Base-by-base conservation (phyloP, 2,329 filamentous ascomycete genomes). In the Penicillium oxalicum region DNA sequence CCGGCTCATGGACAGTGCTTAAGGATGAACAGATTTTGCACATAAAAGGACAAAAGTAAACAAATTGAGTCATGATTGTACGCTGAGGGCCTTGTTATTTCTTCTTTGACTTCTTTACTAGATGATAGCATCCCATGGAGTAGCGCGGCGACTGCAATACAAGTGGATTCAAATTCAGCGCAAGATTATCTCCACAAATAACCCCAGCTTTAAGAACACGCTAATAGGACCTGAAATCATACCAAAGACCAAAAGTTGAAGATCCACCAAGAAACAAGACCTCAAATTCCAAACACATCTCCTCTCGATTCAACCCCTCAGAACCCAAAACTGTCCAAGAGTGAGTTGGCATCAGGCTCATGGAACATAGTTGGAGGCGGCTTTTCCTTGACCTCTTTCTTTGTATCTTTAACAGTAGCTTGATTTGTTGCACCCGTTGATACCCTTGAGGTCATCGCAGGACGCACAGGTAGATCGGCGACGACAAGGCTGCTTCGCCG, bases 321-420 rank as follows among this genome's bases (percentile, higher is more conserved):
- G 65, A 97, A 93, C 1, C 91, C 91, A 77, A 97, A 97, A 66
- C 81, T 91, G 74, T 97, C 91, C 60, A 97, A 75, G 63, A 98
- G 71, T 50, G 88, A 91, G 65, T 82, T 88, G 27, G 87, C 80
- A 71, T 95, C 90, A n/a, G 93, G 93, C 69, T 98, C 93, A 60
- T 94, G 79, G 66, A 97, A 97, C 54, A 85, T 83, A 18, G 86
- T 89, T 1, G 89, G 83, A 12, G 84, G 77, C 11, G 80, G 77
- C 60, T 84, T 79, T 52, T 73, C 70, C 59, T 60, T 69, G 56
- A 67, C 62, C 29, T 49, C 66, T 57, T 70, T 64, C 38, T 61
- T 51, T 27, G 61, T 55, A 26, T 69, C 61, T 52, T 49, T 49
- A 11, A 49, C 51, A 8, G 56, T 42, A 4, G 51, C 59, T 3